Base-by-base conservation (phyloP, 2,329 filamentous ascomycete species). In the Helotiales sp. region DNA sequence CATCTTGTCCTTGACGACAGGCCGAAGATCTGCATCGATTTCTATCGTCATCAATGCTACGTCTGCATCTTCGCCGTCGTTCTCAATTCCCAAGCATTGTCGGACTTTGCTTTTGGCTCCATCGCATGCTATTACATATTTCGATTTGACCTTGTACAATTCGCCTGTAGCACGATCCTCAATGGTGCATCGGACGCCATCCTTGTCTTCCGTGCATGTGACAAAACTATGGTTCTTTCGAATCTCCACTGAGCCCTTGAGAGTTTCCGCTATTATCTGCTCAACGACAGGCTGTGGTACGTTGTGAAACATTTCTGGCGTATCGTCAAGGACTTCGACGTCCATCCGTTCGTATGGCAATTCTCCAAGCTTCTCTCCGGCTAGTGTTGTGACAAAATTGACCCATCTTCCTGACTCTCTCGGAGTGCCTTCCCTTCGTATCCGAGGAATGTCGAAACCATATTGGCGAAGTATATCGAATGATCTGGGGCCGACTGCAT, bases 401-500 rank as follows among this genome's bases (percentile, higher is more conserved):
- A 34, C 31, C 31, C 31, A 34, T 34, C 31, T 34, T 5, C 31
- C 31, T 13, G 31, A 34, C n/a, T 34, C 31, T 34, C 31, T 34
- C 3, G 31, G 31, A 10, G 31, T 34, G 10, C 31, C 31, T 12
- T 34, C 31, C n/a, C 31, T 34, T 15, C 31, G 4, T 34, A 34
- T 34, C n/a, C 31, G 31, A 15, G 31, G 31, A 34, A 63, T 66
- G 49, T 70, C 67, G 13, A 71, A 50, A 13, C 63, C 64, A 44
- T 62, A 67, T 57, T 71, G 69, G 7, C 69, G 63, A 52, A 63
- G 67, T 49, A 70, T 66, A 51, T 71, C 69, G 1, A 71, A 61
- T 17, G 59, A 63, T 47, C 69, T 57, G 5, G 69, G 68, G 29
- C 58, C 63, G 2, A 71, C 36, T 2, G 69, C 69, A 42, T 71